Evolutionary conservation across 139 green algal genomes (phyloP).

Genomic region (Chlamydomonas sp.): DNA sequence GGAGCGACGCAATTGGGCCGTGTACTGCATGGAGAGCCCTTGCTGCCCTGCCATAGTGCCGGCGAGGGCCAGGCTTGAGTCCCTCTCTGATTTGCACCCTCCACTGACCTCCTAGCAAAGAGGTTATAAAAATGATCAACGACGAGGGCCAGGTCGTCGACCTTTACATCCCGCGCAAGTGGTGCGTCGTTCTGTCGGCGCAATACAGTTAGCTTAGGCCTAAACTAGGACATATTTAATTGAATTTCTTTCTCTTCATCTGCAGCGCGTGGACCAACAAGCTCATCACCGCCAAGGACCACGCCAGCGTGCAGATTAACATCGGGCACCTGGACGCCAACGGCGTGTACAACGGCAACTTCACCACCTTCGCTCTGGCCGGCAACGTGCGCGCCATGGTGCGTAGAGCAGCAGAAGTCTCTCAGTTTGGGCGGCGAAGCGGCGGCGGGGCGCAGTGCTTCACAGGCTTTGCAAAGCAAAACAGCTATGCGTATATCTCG

Average conservation of each 20-base stretch:
- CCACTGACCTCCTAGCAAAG: no score
- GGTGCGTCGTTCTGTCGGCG: conserved; percentile 70
- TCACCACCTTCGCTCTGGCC: conserved; percentile 95
- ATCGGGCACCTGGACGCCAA: conserved; percentile 97
- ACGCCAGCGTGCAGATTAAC: conserved; percentile 98
- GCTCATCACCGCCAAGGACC: conserved; percentile 99
- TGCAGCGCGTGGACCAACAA: conserved; percentile 98
- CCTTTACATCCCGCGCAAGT: conserved; percentile 99
- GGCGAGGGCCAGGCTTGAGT: no score
- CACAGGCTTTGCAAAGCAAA: not conserved
- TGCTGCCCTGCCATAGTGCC: no score
- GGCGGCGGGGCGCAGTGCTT: not conserved
- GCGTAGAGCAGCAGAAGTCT: conserved; percentile 14
- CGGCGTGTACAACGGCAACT: conserved; percentile 94
- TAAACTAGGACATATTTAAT: not conserved
- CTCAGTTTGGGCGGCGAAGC: not conserved
- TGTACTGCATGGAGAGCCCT: no score
- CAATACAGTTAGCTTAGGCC: not conserved
- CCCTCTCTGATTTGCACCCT: no score
- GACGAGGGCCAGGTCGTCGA: conserved; percentile 94
- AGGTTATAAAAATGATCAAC: conserved; percentile 86
- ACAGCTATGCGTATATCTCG: not conserved
- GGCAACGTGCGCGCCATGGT: conserved; percentile 90
- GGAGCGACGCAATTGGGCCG: no score
- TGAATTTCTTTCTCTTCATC: not conserved